phyloP scores from a whole-genome alignment of 1,284 basidiomycete species.

The Ustilago nuda region DNA sequence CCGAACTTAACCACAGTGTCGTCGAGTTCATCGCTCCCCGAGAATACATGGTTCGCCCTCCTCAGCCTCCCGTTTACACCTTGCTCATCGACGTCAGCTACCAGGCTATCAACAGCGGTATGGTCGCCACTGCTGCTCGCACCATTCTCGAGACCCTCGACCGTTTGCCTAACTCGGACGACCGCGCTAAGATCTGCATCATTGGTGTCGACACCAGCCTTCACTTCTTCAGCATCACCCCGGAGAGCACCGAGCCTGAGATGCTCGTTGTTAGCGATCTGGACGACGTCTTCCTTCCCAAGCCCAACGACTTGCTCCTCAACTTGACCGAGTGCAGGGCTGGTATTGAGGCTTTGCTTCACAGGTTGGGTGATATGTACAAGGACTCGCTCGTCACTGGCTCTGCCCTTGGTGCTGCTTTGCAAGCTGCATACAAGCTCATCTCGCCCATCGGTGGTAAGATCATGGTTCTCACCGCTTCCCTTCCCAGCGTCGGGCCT shows the following conservation, averaged over 20 bases:
- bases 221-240: slow-evolving; percentile 92
- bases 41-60: slow-evolving; percentile 98
- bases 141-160: slow-evolving; percentile 95
- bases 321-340: slow-evolving; percentile 88
- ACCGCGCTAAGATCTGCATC: slow-evolving; percentile 90
- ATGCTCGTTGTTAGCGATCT: slow-evolving; percentile 98
- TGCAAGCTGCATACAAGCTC: slow-evolving; percentile 95
- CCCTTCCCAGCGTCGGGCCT: slow-evolving; percentile 86
- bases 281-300: slow-evolving; percentile 96
- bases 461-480: slow-evolving; percentile 88
- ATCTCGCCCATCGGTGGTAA: slow-evolving; percentile 95
- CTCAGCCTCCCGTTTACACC: slow-evolving; percentile 95
- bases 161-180: slow-evolving; percentile 92
- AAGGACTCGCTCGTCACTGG: slow-evolving; percentile 89
- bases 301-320: slow-evolving; percentile 93
- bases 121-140: slow-evolving; percentile 96
- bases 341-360: slow-evolving; percentile 84
- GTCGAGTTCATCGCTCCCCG: slow-evolving; percentile 98
- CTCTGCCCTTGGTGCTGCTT: slow-evolving; percentile 92
- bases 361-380: slow-evolving; percentile 93
- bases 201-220: slow-evolving; percentile 92
- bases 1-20: slow-evolving; percentile 91
- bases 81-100: slow-evolving; percentile 98
- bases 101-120: slow-evolving; percentile 80
- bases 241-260: slow-evolving; percentile 83